Evolutionary conservation across 768 basidiomycete genomes (phyloP).

Genomic region (Cubamyces lactineus): DNA sequence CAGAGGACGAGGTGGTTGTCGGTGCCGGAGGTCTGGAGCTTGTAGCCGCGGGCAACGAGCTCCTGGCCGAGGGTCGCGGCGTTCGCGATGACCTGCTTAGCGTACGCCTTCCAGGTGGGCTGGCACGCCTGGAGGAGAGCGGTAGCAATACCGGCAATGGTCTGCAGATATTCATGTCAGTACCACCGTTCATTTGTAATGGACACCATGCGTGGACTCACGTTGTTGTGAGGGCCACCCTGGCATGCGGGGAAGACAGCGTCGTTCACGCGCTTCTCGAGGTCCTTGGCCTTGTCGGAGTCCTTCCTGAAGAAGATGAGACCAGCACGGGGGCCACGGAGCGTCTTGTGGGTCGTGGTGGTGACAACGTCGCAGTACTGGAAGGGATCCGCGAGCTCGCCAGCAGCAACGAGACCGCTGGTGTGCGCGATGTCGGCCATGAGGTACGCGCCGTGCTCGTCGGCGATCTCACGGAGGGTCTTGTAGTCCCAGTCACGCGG

Average conservation of each 20-base stretch:
- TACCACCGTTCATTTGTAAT: background rate
- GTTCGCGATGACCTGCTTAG: constrained; percentile 92
- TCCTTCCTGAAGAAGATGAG: constrained; percentile 99
- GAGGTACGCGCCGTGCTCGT: constrained; percentile 88
- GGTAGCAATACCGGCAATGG: constrained; percentile 94
- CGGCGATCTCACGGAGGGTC: constrained; percentile 76
- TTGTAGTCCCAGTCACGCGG: constrained; percentile 98
- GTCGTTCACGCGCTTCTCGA: constrained; percentile 96
- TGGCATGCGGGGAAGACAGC: constrained; percentile 99
- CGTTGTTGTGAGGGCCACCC: constrained; percentile 99
- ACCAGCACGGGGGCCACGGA: constrained; percentile 97
- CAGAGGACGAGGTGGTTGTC: constrained; percentile 98
- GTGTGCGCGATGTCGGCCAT: constrained; percentile 99
- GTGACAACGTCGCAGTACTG: constrained; percentile 97
- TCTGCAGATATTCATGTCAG: constrained; percentile 45
- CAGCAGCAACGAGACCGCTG: constrained; percentile 91
- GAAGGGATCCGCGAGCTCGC: constrained; percentile 90
- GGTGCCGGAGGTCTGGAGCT: constrained; percentile 94
- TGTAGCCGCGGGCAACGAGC: constrained; percentile 84
- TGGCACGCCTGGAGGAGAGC: constrained; percentile 88
- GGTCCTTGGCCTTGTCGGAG: constrained; percentile 74
- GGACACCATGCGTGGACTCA: constrained; percentile 40
- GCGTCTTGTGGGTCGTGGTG: constrained; percentile 99
- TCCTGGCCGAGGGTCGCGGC: constrained; percentile 74
- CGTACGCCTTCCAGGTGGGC: constrained; percentile 89